Evolutionary conservation across 495 filamentous ascomycete species (phyloP).

Genomic region (Talaromyces borbonicus): DNA sequence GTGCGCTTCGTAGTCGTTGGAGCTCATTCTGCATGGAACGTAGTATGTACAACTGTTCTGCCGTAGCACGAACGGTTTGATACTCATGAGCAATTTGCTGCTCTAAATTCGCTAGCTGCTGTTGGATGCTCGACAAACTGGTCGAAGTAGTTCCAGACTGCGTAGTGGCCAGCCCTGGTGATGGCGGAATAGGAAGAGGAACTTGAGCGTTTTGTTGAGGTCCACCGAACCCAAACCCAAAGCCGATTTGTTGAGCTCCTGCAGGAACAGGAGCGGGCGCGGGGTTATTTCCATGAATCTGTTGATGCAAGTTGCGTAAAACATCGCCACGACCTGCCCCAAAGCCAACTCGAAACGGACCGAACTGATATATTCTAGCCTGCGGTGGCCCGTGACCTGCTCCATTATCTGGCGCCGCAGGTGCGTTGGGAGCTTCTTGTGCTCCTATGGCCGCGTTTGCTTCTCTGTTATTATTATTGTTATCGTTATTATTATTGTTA

Average conservation of each 20-base stretch:
- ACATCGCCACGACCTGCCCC: slow-evolving; percentile 43
- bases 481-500: slow-evolving; percentile 15
- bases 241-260: slow-evolving; percentile 29
- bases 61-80: slow-evolving; percentile 38
- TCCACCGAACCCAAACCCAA: slow-evolving; percentile 36
- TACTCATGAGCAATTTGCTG: slow-evolving; percentile 59
- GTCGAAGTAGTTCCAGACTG: slow-evolving; percentile 11
- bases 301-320: slow-evolving; percentile 43
- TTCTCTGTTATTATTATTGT: no score
- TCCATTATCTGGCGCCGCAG: slow-evolving; percentile 19
- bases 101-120: slow-evolving; percentile 54
- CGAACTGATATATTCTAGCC: slow-evolving; percentile 43
- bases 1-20: slow-evolving; percentile 44
- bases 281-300: slow-evolving; percentile 34
- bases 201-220: slow-evolving; percentile 18
- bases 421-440: slow-evolving; percentile 20
- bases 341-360: slow-evolving; percentile 48
- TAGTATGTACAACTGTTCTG: slow-evolving; percentile 47
- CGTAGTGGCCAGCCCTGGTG: slow-evolving; percentile 8
- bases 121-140: slow-evolving; percentile 30
- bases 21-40: slow-evolving; percentile 54
- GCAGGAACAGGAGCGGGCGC: slow-evolving; percentile 19
- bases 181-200: slow-evolving; percentile 8
- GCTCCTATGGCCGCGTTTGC: slow-evolving; percentile 18
- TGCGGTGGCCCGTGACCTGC: slow-evolving; percentile 27